Evolutionary conservation across 345 rosid species (phyloP), one percentile per base, ranked within the genome.

Genomic region (Theobroma cacao): DNA sequence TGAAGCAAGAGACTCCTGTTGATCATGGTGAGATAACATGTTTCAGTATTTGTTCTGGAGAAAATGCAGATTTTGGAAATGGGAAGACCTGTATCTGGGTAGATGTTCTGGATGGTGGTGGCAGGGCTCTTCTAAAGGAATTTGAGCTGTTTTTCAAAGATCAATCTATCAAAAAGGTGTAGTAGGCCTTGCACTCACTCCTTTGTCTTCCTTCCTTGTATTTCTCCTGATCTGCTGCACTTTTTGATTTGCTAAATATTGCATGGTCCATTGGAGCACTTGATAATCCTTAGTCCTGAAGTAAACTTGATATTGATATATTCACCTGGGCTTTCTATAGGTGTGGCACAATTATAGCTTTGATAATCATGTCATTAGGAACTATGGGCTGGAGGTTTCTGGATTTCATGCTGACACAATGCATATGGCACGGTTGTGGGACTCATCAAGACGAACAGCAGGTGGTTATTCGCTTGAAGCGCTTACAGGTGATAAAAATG

Each of bases 261-360:
- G 34, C 47, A 48, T 78, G 50, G 33, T 22, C 77, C 62, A 59
- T 22, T 61, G 17, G 63, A 61, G 22, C 28, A 60, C 28, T 28
- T n/a, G 12, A 28, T 66, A 41, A 53, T 77, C 24, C 40, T 40
- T 36, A 17, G 34, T 55, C 65, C 41, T 67, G 15, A 61, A 45
- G 56, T 22, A 31, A 72, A 40, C 43, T 41, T 34, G 67, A 43
- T 72, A 10, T 59, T 82, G 36, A 76, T 53, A 47, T 60, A 64
- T 63, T 83, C 59, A 12, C 52, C 47, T 82, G 33, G 60, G 38
- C 58, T 38, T 60, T 73, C 77, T 78, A 77, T 72, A 96, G 99
- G 99, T 96, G 24, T 96, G 99, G 97, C 99, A 96, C 86, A 96
- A 96, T 82, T 96, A 96, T 80, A 94, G 98, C 88, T 96, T 96